phyloP scores from a whole-genome alignment of 78 protist species.

The Dictyostelium citrinum region DNA sequence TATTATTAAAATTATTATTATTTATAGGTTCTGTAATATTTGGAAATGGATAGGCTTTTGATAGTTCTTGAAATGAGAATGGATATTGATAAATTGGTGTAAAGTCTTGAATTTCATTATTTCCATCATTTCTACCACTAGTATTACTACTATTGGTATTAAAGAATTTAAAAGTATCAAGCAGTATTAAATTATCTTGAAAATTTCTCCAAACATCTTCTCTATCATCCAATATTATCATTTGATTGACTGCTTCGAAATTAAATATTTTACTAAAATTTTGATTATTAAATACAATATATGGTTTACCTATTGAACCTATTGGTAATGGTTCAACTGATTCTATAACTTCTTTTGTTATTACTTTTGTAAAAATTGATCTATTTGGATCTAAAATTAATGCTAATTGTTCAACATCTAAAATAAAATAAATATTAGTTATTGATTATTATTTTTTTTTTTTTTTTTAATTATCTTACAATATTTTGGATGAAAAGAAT shows the following conservation, averaged over 20 bases:
- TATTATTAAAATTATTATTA: constrained; percentile 6
- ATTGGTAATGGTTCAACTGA: not conserved
- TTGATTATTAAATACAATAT: constrained; percentile 7
- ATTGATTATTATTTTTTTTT: too few relatives aligned
- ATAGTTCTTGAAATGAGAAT: constrained; percentile 66
- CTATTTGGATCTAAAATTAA: constrained; percentile 27
- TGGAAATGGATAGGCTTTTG: constrained; percentile 35
- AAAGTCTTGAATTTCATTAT: constrained; percentile 3
- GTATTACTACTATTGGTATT: not conserved
- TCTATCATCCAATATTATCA: constrained; percentile 55
- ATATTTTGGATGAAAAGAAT: constrained; percentile 46
- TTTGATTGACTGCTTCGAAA: not conserved
- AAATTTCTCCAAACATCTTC: constrained; percentile 77
- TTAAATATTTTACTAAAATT: constrained; percentile 42
- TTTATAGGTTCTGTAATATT: not conserved
- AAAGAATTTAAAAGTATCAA: constrained; percentile 40
- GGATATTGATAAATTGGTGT: constrained; percentile 45
- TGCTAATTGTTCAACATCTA: constrained; percentile 42
- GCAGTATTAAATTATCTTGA: constrained; percentile 40
- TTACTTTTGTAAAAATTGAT: constrained; percentile 22
- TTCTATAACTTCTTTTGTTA: constrained; percentile 19
- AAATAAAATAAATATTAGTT: not conserved
- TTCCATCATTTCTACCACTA: not conserved
- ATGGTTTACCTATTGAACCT: constrained; percentile 9
- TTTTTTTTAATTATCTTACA: constrained; percentile 16